Base-by-base conservation (phyloP, 139 green algal species). In the Trebouxia sp. region DNA sequence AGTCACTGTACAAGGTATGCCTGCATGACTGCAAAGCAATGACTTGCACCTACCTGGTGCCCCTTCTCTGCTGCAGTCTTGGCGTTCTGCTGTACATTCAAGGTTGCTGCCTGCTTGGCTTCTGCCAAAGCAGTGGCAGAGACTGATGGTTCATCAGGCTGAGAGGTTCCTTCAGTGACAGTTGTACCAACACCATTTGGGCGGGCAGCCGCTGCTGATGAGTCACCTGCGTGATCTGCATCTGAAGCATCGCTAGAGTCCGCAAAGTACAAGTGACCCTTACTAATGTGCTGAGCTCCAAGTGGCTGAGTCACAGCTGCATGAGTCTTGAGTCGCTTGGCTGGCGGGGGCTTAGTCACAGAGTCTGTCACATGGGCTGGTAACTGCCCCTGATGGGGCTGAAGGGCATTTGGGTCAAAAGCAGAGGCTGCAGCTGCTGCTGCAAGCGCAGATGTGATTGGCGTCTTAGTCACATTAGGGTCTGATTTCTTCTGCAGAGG, bases 231-330 rank as follows among this genome's bases (percentile, higher is more conserved):
- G 8, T 24, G 20, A 5, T 72, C 32, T 39, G 55, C 4, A 39
- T 42, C 62, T 28, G 62, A 42, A 1, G 42, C 62, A 45, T 35
- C 43, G 30, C 15, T 35, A 45, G 62, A 72, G 10, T 45, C 62
- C 42, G 62, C 62, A 72, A 72, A 72, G 35, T 72, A 43, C 62
- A 72, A 32, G 43, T 72, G 62, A 15, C 62, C 62, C 1, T 72
- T 15, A 6, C 11, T 41, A 11, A 26, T 11, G 39, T 0, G 3
- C 35, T 43, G 62, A 72, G 62, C 62, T 72, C 20, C 43, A 35
- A 72, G 62, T n/a, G n/a, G n/a, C 15, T 45, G 62, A 72, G 62
- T 45, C 62, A 26, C 47, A 5, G 47, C 20, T 53, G 47, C 1
- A 26, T 53, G 47, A 53, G 47, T 53, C 47, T 45, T 72, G 62